Percentiles rank a stretch among this genome's conserved stretches.
These are phyloP conservation scores for Elsinoe batatas DNA, from an alignment of 2,329 filamentous ascomycete genomes.

Conservation along the genomic window DNA sequence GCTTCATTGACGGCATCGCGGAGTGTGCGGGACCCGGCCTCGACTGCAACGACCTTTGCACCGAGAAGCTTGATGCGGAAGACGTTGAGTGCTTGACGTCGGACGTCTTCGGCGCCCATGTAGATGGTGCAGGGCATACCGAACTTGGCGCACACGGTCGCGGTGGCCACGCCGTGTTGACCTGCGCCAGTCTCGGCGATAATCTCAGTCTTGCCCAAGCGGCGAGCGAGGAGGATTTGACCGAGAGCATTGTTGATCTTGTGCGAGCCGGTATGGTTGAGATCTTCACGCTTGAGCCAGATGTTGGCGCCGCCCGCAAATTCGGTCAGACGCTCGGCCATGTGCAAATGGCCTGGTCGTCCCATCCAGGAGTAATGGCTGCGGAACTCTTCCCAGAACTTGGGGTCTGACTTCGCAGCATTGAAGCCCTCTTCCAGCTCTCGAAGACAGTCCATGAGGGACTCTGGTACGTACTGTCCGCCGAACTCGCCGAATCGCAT, in stretches of 20 bases:
- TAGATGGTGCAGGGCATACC: slow-evolving; percentile 96
- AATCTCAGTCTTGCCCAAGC: slow-evolving; percentile 89
- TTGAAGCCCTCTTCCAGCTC: slow-evolving; percentile 90
- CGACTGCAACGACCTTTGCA: slow-evolving; percentile 83
- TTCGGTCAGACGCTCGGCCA: slow-evolving; percentile 79
- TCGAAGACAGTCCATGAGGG: slow-evolving; percentile 89
- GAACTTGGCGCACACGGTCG: slow-evolving; percentile 95
- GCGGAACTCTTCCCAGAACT: slow-evolving; percentile 95
- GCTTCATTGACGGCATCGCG: slow-evolving; percentile 80
- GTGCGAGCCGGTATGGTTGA: slow-evolving; percentile 96
- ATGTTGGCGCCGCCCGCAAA: slow-evolving; percentile 87
- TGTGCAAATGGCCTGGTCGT: slow-evolving; percentile 80
- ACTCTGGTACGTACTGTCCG: slow-evolving; percentile 94
- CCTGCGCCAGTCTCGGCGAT: slow-evolving; percentile 97
- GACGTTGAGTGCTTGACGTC: slow-evolving; percentile 91
- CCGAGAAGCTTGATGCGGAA: slow-evolving; percentile 97
- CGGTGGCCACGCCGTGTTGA: slow-evolving; percentile 95
- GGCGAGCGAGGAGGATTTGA: slow-evolving; percentile 75
- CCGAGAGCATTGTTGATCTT: slow-evolving; percentile 99
- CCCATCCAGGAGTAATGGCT: slow-evolving; percentile 98
- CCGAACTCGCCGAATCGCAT: slow-evolving; percentile 91
- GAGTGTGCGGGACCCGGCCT: slow-evolving; percentile 65
- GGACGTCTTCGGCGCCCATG: slow-evolving; percentile 97
- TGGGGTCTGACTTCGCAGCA: slow-evolving; percentile 71
- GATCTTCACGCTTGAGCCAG: slow-evolving; percentile 94